Conservation (phyloP, 768 basidiomycete genomes). For the Pleurotus platypus region DNA sequence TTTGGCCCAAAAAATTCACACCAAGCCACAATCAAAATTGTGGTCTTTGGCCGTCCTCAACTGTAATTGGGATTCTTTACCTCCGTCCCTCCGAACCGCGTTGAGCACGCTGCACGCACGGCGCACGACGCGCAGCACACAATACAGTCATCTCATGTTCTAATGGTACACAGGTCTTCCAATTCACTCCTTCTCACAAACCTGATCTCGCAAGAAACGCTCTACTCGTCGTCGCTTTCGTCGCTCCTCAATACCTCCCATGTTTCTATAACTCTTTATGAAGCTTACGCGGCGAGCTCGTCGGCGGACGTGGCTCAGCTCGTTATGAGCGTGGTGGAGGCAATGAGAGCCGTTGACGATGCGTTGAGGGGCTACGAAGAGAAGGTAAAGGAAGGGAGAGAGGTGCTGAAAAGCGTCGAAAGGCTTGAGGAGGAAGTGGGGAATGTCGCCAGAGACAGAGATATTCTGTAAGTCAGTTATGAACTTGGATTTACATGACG, state of each 20-base stretch:
- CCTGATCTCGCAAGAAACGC: constrained; percentile 68
- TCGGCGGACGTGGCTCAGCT: constrained; percentile 50
- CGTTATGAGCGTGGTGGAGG: constrained; percentile 53
- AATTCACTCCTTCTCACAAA: constrained; percentile 72
- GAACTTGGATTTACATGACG: not conserved
- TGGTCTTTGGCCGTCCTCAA: no score
- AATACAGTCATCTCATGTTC: not conserved
- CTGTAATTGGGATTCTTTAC: not conserved
- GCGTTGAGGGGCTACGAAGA: constrained; percentile 59
- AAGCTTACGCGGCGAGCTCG: constrained; percentile 71
- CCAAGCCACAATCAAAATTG: no score
- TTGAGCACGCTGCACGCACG: no score
- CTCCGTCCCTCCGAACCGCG: not conserved
- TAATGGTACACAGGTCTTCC: constrained; percentile 69
- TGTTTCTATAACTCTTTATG: constrained; percentile 59
- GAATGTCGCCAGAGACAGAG: constrained; percentile 68
- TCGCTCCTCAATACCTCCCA: constrained; percentile 56
- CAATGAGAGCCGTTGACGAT: constrained; percentile 63
- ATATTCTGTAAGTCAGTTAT: constrained; percentile 64
- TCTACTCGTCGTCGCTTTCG: constrained; percentile 60
- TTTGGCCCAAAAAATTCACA: no score
- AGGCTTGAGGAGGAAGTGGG: constrained; percentile 70
- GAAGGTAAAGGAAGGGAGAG: constrained; percentile 64
- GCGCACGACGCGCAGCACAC: no score
- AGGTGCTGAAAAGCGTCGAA: constrained; percentile 56